phyloP scores from a whole-genome alignment of 768 basidiomycete species.

The Mycena rebaudengoi region DNA sequence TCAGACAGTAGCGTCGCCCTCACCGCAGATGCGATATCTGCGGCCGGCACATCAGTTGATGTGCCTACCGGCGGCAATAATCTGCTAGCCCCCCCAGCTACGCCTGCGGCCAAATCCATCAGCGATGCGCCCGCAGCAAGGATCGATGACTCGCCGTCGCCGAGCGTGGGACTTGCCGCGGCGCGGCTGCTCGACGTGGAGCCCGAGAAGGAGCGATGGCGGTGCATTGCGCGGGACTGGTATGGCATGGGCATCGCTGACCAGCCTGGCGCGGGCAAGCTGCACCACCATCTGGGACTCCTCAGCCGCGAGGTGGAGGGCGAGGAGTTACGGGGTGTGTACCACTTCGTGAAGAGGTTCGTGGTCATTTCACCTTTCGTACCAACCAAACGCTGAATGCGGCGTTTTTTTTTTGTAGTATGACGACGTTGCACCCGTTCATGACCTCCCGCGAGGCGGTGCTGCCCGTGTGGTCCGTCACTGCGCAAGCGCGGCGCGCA shows the following conservation, averaged over 20 bases:
- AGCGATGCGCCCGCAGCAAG: slow-evolving; percentile 61
- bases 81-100: slow-evolving; percentile 24
- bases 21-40: slow-evolving; percentile 64
- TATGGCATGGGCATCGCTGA: slow-evolving; percentile 87
- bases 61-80: slow-evolving; percentile 13
- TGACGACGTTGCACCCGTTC: slow-evolving; percentile 93
- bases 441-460: slow-evolving; percentile 89
- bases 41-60: slow-evolving; percentile 45
- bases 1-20: slow-evolving; percentile 52
- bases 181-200: slow-evolving; percentile 85
- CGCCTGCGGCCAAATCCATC: slow-evolving; percentile 47
- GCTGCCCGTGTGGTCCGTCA: slow-evolving; percentile 84
- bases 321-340: slow-evolving; percentile 85
- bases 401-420: slow-evolving; percentile 53
- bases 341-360: slow-evolving; percentile 96
- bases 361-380: slow-evolving; percentile 31
- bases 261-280: slow-evolving; percentile 91
- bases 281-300: slow-evolving; percentile 94
- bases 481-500: slow-evolving; percentile 76
- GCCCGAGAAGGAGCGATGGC: slow-evolving; percentile 92
- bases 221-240: slow-evolving; percentile 91
- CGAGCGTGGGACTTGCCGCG: slow-evolving; percentile 87
- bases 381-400: background rate
- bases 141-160: slow-evolving; percentile 72
- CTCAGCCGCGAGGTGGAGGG: slow-evolving; percentile 84